Evolutionary conservation across 768 basidiomycete species (phyloP).

Genomic region (Tricholoma bakamatsutake): DNA sequence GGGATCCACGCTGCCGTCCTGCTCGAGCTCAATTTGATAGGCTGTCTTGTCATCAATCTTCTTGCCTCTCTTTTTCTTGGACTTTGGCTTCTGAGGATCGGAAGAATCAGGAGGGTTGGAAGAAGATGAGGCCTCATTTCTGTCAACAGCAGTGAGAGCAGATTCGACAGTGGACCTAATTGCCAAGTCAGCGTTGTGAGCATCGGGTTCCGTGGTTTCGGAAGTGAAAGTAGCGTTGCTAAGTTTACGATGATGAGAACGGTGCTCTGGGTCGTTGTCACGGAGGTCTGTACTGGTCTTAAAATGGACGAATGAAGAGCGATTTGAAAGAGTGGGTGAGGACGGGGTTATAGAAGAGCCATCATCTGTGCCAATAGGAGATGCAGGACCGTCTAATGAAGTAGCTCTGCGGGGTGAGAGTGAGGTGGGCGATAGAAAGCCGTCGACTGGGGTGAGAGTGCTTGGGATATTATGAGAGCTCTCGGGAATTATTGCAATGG

Average conservation of each 20-base stretch:
- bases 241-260: slow-evolving; percentile 44
- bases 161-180: slow-evolving; percentile 35
- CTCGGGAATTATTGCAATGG: slow-evolving; percentile 8
- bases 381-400: slow-evolving; percentile 11
- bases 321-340: slow-evolving; percentile 70
- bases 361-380: slow-evolving; percentile 31
- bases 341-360: slow-evolving; percentile 48
- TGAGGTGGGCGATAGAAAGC: slow-evolving; percentile 23
- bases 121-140: slow-evolving; percentile 15
- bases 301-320: slow-evolving; percentile 53
- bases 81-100: slow-evolving; percentile 14
- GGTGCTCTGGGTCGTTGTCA: slow-evolving; percentile 55
- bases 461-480: slow-evolving; percentile 3
- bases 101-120: slow-evolving; percentile 2
- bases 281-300: slow-evolving; percentile 50
- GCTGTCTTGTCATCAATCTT: slow-evolving; percentile 23
- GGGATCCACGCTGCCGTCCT: slow-evolving; percentile 44
- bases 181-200: slow-evolving; percentile 24
- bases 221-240: slow-evolving; percentile 54
- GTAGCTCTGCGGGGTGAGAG: slow-evolving; percentile 12
- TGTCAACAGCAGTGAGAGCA: slow-evolving; percentile 28
- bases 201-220: slow-evolving; percentile 46
- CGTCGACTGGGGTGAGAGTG: slow-evolving; percentile 1
- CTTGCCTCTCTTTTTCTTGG: slow-evolving; percentile 22
- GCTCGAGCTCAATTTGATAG: slow-evolving; percentile 31